These are phyloP conservation scores for Solanum pimpinellifolium DNA, from an alignment of 257 asterid genomes.

Conservation along the genomic window DNA sequence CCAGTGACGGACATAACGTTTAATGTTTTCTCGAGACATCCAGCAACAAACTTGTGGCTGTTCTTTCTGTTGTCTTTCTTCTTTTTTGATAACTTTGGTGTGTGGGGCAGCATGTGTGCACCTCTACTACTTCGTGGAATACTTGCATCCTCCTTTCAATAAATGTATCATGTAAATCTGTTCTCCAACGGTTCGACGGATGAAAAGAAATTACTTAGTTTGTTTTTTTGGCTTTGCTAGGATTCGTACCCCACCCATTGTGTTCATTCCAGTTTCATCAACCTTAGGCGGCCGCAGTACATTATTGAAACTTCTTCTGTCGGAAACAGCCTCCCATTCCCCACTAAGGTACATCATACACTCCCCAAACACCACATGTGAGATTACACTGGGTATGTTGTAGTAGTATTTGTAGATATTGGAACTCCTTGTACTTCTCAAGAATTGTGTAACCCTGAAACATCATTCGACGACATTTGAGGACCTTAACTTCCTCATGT, in stretches of 20 bases:
- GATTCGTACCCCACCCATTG: neutral
- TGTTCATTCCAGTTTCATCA: neutral
- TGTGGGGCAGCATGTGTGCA: neutral
- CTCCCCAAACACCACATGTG: neutral
- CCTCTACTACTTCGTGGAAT: neutral
- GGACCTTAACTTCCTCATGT: neutral
- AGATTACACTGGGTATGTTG: neutral
- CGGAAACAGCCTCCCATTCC: neutral
- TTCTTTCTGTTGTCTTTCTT: neutral
- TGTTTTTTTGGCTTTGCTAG: neutral
- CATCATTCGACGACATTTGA: neutral
- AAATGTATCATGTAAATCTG: neutral
- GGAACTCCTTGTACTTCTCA: neutral
- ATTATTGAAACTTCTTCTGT: neutral
- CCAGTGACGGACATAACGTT: neutral
- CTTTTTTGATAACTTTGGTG: neutral
- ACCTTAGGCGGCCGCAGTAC: neutral
- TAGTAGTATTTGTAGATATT: neutral
- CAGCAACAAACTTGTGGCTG: neutral
- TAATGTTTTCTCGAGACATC: neutral
- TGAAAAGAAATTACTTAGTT: neutral
- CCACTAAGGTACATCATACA: neutral
- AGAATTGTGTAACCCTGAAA: neutral
- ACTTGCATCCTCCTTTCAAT: neutral
- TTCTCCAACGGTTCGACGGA: neutral